These are phyloP conservation scores for Neofusicoccum umdonicola DNA, from an alignment of 2,329 filamentous ascomycete genomes.

Conservation along the genomic window DNA sequence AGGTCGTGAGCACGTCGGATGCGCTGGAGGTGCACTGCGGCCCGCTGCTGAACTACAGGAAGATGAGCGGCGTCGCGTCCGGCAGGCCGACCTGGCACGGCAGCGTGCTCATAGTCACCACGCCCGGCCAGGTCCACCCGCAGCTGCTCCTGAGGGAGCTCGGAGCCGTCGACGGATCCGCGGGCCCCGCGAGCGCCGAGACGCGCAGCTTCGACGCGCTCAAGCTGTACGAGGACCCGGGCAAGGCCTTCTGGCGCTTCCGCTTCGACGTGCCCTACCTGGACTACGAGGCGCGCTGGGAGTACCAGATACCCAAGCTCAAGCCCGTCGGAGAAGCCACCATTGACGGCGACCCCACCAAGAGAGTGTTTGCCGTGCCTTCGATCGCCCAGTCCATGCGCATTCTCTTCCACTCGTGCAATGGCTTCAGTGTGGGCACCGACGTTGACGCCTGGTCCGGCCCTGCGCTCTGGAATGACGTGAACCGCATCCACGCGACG, in stretches of 20 bases:
- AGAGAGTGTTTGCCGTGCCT: conserved; percentile 57
- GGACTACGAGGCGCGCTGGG: conserved; percentile 72
- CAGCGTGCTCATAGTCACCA: conserved; percentile 79
- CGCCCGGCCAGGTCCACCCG: conserved; percentile 63
- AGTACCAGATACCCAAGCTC: conserved; percentile 70
- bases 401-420: conserved; percentile 69
- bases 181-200: conserved; percentile 24
- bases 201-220: conserved; percentile 42
- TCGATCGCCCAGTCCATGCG: conserved; percentile 63
- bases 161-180: conserved; percentile 40
- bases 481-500: conserved; percentile 58
- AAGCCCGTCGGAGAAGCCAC: conserved; percentile 54
- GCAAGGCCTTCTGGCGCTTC: conserved; percentile 61
- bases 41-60: conserved; percentile 74
- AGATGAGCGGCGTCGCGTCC: conserved; percentile 59
- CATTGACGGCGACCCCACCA: conserved; percentile 19
- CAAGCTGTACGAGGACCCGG: conserved; percentile 60
- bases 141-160: conserved; percentile 59
- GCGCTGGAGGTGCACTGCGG: conserved; percentile 63
- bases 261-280: conserved; percentile 62
- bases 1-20: conserved; percentile 41
- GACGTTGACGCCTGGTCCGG: conserved; percentile 63
- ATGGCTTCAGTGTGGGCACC: conserved; percentile 66
- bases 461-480: conserved; percentile 63
- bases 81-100: conserved; percentile 67